Conservation (phyloP, 2,329 filamentous ascomycete species). For the Aspergillus ochraceoroseus region DNA sequence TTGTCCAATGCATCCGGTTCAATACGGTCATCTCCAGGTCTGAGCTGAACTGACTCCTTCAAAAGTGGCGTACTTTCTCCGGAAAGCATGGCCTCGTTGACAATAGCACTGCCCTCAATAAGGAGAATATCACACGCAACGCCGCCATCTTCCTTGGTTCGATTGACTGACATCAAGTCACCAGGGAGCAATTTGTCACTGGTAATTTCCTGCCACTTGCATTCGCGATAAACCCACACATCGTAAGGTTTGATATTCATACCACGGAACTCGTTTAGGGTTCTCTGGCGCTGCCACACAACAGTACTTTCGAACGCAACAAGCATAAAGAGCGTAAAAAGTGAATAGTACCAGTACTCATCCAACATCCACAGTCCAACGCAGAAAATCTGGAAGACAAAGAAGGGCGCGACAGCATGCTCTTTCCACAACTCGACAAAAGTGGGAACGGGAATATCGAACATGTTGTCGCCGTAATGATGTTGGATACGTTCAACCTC, state of each 20-base stretch:
- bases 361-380: slow-evolving; percentile 98
- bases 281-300: slow-evolving; percentile 97
- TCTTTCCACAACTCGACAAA: slow-evolving; percentile 97
- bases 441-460: slow-evolving; percentile 94
- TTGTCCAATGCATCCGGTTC: slow-evolving; percentile 93
- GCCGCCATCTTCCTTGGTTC: slow-evolving; percentile 94
- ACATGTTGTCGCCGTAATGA: slow-evolving; percentile 92
- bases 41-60: slow-evolving; percentile 91
- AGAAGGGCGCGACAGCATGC: slow-evolving; percentile 97
- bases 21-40: slow-evolving; percentile 71
- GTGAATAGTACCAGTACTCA: slow-evolving; percentile 99
- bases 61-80: slow-evolving; percentile 94
- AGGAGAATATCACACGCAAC: slow-evolving; percentile 96
- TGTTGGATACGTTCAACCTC: slow-evolving; percentile 77
- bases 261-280: slow-evolving; percentile 89
- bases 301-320: slow-evolving; percentile 97
- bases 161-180: slow-evolving; percentile 83
- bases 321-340: slow-evolving; percentile 98
- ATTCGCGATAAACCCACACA: slow-evolving; percentile 80
- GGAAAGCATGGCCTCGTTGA: slow-evolving; percentile 98
- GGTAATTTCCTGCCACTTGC: slow-evolving; percentile 80
- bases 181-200: slow-evolving; percentile 92
- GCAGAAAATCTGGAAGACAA: slow-evolving; percentile 98
- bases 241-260: slow-evolving; percentile 99
- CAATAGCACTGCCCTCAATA: slow-evolving; percentile 90